Percentiles rank a stretch among this genome's conserved stretches.
Conservation (phyloP, 2,329 filamentous ascomycete genomes). For the Aspergillus neoniger region DNA sequence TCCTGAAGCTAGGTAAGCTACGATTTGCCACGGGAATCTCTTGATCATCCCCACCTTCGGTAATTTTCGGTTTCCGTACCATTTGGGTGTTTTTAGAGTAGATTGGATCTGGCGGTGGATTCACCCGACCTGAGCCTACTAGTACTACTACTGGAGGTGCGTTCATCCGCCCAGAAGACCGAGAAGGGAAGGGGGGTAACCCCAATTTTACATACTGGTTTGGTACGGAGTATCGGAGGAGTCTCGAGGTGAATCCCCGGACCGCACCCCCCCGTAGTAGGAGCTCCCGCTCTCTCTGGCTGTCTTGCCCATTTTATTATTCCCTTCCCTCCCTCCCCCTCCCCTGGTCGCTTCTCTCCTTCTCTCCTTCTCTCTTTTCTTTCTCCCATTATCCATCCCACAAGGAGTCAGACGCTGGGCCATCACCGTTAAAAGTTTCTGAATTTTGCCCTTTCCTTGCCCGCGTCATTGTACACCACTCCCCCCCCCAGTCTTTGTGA, state of each 20-base stretch:
- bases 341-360: conserved; percentile 12
- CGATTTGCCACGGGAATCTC: conserved; percentile 25
- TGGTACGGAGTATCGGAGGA: conserved; percentile 24
- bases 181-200: neutral
- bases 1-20: conserved; percentile 12
- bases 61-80: conserved; percentile 16
- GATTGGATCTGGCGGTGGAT: neutral
- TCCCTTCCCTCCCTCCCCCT: conserved; percentile 17
- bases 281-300: conserved; percentile 11
- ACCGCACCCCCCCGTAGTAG: conserved; percentile 23
- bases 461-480: conserved; percentile 23
- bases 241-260: conserved; percentile 21
- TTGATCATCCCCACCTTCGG: conserved; percentile 19
- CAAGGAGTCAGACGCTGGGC: conserved; percentile 26
- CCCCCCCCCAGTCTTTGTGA: conserved; percentile 26
- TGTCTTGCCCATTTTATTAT: conserved; percentile 18
- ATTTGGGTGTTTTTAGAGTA: neutral
- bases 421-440: conserved; percentile 12
- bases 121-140: neutral
- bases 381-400: conserved; percentile 7
- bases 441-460: conserved; percentile 18
- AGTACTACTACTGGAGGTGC: neutral
- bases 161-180: neutral
- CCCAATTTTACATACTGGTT: neutral
- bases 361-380: conserved; percentile 5